Conservation (phyloP, 2,329 filamentous ascomycete species). For the Nigrospora oryzae region DNA sequence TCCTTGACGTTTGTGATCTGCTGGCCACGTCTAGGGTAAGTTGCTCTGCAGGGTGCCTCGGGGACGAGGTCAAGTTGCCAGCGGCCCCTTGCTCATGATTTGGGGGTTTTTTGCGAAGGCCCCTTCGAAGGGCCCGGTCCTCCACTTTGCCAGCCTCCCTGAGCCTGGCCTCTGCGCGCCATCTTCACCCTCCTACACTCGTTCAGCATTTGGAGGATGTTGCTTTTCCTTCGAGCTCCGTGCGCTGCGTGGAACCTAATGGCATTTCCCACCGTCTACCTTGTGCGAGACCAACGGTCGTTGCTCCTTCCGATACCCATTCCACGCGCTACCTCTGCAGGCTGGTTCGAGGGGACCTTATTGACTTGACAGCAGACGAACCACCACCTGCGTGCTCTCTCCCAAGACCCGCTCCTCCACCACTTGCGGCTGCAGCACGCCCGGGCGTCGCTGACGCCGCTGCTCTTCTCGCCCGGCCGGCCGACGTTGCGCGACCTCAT, state of each 20-base stretch:
- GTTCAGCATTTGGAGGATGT: no score
- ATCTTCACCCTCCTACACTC: background rate
- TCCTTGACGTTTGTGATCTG: conserved; percentile 49
- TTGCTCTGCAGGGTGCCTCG: conserved; percentile 7
- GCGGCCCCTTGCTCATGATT: no score
- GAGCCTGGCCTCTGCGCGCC: conserved; percentile 1
- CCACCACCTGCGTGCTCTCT: conserved; percentile 53
- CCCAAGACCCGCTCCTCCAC: conserved; percentile 58
- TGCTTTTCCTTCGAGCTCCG: no score
- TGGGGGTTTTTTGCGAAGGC: no score
- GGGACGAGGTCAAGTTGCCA: no score
- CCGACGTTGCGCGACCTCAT: conserved; percentile 56
- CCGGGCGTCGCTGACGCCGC: conserved; percentile 42
- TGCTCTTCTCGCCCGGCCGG: conserved; percentile 47
- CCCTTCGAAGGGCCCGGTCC: background rate
- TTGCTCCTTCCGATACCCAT: conserved; percentile 6
- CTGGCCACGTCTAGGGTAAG: conserved; percentile 47
- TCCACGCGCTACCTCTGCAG: conserved; percentile 4
- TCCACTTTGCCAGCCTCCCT: background rate
- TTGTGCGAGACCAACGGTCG: no score
- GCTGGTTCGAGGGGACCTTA: background rate
- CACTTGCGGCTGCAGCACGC: conserved; percentile 49
- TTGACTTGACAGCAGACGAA: conserved; percentile 36
- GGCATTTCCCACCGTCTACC: no score
- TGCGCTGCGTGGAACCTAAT: no score